Conservation (phyloP, 1,284 basidiomycete genomes). For the Abortiporus biennis region DNA sequence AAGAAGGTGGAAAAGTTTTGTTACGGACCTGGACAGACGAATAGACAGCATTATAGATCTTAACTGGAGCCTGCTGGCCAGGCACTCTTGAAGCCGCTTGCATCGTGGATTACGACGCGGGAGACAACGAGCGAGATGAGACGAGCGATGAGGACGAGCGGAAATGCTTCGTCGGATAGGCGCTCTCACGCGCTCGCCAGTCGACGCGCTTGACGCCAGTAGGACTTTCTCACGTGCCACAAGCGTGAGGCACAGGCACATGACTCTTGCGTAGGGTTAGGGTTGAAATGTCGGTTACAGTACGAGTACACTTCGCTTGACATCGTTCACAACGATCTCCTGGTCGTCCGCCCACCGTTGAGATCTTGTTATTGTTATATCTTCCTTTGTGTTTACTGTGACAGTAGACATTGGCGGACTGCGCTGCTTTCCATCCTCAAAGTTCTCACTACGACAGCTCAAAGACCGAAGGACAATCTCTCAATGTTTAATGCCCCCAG, state of each 20-base stretch:
- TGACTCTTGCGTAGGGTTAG: too few relatives aligned
- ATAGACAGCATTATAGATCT: constrained; percentile 87
- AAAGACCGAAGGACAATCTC: too few relatives aligned
- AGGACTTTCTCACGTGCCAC: constrained; percentile 8
- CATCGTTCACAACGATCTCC: too few relatives aligned
- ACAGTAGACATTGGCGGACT: too few relatives aligned
- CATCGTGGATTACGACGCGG: constrained; percentile 19
- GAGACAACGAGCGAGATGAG: constrained; percentile 5
- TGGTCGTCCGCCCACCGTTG: too few relatives aligned
- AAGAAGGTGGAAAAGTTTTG: constrained; percentile 16
- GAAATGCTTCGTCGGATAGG: constrained; percentile 4
- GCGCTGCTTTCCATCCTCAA: too few relatives aligned
- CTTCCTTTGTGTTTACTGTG: too few relatives aligned
- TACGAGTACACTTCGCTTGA: too few relatives aligned
- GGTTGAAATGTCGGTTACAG: too few relatives aligned
- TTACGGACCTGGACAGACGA: constrained; percentile 72
- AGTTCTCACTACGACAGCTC: too few relatives aligned
- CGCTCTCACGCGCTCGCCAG: constrained; percentile 20
- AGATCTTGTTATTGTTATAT: too few relatives aligned
- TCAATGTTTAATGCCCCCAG: constrained; percentile 79
- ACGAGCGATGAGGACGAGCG: constrained; percentile 8
- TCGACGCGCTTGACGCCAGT: constrained; percentile 18
- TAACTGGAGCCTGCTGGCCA: constrained; percentile 55
- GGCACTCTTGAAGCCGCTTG: constrained; percentile 26
- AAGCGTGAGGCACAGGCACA: constrained; percentile 1